Base-by-base conservation (phyloP, 2,329 filamentous ascomycete genomes). In the Lithohypha guttulata region DNA sequence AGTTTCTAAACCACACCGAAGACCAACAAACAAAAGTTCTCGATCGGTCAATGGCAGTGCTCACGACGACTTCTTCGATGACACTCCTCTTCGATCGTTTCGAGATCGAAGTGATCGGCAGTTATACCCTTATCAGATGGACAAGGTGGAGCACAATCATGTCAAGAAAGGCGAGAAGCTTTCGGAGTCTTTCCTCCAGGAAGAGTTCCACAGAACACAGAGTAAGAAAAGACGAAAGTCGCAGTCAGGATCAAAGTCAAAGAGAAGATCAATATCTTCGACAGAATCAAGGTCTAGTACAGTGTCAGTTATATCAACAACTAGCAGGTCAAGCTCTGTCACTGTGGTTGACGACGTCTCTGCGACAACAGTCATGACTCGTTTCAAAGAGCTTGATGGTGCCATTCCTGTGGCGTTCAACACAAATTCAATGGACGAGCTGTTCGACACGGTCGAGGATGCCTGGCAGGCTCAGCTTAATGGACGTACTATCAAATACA, bases 51-150 rank as follows among this genome's bases (percentile, higher is more conserved):
- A 34, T 22, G 21, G 15, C 18, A 15, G 32, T 18, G 30, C 15
- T 18, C 11, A 6, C 6, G 19, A 21, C 30, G 14, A 18, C 4
- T 18, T 26, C 18, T 13, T 13, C 11, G n/a, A 27, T 13, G 25
- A 17, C 6, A 17, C 20, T 15, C 15, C 29, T 14, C 21, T 8
- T 5, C 40, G 44, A 23, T 31, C 27, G 6, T 35, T 50, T 18
- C 45, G 49, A 2, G 43, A 41, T 34, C 27, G 44, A 20, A 48
- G 36, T 15, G n/a, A 45, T 3, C 31, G 42, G 22, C 49, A 51
- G 28, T 39, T 30, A 8, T 29, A 43, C 14, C 49, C 49, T 1
- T 48, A 30, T 33, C 41, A 42, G 23, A 46, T 44, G 21, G 47
- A 51, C 9, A 51, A 49, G 27, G 31, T 44, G 20, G 36, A 44